Base-by-base conservation (phyloP, 768 basidiomycete genomes). In the Leccinum uliginosum region DNA sequence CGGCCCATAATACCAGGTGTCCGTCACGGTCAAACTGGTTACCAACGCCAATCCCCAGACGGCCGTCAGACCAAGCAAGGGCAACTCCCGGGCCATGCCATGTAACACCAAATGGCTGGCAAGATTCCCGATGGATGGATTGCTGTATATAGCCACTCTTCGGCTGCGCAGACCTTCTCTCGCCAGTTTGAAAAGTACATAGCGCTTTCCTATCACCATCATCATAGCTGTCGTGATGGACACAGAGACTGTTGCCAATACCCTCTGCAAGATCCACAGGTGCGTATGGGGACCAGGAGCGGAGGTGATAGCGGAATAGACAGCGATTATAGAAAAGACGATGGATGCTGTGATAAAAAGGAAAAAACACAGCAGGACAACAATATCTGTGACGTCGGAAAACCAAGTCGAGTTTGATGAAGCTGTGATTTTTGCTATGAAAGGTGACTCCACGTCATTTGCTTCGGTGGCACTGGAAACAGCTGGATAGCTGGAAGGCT, bases 111-210 rank as follows among this genome's bases (percentile, higher is more conserved):
- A 4, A 40, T 40, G 38, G 14, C 12, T 40, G n/a, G 38, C 19
- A 6, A 56, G 26, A 14, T 38, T 54, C 3, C 49, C 40, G 7
- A 59, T 30, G 6, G 54, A 32, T 6, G 50, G 46, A 17, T 38
- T 46, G 21, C 32, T 47, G 50, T 60, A 58, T 8, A 54, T 14
- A 8, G 44, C 48, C n/a, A 55, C 57, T 24, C 53, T 21, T 47
- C 44, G 49, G 24, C 49, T 59, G 21, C 44, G 44, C 21, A 45
- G 44, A 23, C 44, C 23, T 24, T 45, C n/a, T 23, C 21, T 45
- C 6, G 44, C 14, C 3, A 45, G 44, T 23, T 23, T 45, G 44
- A 45, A 45, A 23, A 23, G 44, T 7, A 45, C 44, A 14, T 45
- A 45, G 44, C 44, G 21, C 21, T 45, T 45, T 45, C 43, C 43